These are phyloP conservation scores for Platanthera guangdongensis DNA, from an alignment of 106 monocot genomes.

Conservation along the genomic window DNA sequence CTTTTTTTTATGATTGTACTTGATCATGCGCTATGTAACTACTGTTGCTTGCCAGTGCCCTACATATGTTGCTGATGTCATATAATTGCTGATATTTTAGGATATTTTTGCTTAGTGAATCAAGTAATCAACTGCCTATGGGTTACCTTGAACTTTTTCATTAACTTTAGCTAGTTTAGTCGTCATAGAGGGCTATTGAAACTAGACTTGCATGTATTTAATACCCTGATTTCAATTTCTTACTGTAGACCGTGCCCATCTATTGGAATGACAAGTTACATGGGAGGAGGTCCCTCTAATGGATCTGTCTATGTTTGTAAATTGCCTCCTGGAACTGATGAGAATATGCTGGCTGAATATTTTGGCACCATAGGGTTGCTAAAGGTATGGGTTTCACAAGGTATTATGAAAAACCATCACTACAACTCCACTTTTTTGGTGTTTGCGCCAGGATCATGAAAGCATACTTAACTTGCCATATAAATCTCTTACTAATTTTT, in stretches of 20 bases:
- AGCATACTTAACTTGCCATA: background rate
- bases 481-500: background rate
- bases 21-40: background rate
- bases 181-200: background rate
- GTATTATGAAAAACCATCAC: conserved; percentile 48
- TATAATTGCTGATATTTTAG: background rate
- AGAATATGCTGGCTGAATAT: conserved; percentile 79
- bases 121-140: background rate
- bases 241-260: background rate
- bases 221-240: background rate
- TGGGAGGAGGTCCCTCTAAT: conserved; percentile 53
- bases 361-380: conserved; percentile 99
- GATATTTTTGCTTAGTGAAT: background rate
- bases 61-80: background rate
- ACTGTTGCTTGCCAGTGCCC: background rate
- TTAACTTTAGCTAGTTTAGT: background rate
- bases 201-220: background rate
- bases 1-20: background rate
- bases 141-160: background rate
- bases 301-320: conserved; percentile 86
- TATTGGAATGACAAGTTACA: conserved; percentile 52
- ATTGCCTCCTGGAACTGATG: conserved; percentile 88
- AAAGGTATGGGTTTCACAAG: conserved; percentile 79
- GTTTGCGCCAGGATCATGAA: background rate
- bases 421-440: conserved; percentile 2